Evolutionary conservation across 768 basidiomycete species (phyloP).

Genomic region (Candolleomyces eurysporus): DNA sequence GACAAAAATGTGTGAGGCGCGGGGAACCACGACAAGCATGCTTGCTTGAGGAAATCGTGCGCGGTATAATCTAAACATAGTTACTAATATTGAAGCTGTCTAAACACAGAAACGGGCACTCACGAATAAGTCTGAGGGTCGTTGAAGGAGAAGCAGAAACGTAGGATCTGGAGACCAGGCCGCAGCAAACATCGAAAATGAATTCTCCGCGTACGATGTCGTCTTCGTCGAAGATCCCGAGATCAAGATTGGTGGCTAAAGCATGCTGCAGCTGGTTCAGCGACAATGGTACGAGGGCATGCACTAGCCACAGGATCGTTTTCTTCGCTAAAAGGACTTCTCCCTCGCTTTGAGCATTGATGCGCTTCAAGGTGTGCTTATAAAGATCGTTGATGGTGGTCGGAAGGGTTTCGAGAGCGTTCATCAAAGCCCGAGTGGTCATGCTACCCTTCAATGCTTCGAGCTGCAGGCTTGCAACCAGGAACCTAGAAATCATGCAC

Average conservation of each 20-base stretch:
- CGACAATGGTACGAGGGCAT: background rate
- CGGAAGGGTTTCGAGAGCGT: background rate
- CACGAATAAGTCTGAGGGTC: conserved; percentile 1
- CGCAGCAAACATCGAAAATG: background rate
- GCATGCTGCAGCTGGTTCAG: background rate
- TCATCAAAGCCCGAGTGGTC: background rate
- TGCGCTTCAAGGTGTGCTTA: background rate
- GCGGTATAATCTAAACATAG: background rate
- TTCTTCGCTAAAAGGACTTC: background rate
- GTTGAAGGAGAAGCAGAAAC: background rate
- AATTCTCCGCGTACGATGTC: background rate
- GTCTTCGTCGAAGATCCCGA: background rate
- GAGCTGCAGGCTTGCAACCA: conserved; percentile 1
- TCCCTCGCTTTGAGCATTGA: background rate
- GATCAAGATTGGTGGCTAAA: background rate
- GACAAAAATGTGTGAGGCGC: background rate
- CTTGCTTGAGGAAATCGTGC: background rate
- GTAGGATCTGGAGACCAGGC: background rate
- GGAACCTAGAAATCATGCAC: background rate
- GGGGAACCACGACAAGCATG: background rate
- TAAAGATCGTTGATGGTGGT: background rate
- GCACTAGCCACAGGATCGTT: background rate
- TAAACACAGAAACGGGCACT: background rate
- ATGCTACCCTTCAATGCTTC: background rate
- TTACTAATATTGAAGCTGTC: background rate